Percentiles rank a stretch among this genome's conserved stretches.
Conservation (phyloP, 164 flowering plant species). For the Magnolia sinica region DNA sequence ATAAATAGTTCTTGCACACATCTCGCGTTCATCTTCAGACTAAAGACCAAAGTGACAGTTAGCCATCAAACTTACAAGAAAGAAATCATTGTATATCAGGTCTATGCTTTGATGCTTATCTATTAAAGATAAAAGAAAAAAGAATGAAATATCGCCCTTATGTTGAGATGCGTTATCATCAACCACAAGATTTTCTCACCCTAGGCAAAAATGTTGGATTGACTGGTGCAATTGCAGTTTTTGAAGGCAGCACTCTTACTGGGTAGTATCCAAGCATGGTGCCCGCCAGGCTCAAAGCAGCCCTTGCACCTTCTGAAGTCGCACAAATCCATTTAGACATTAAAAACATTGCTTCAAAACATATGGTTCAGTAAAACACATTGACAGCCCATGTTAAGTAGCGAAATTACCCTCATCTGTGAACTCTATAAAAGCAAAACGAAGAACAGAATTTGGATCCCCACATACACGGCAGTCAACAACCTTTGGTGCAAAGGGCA, state of each 20-base stretch:
- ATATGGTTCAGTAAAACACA: neutral
- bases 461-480: constrained; percentile 81
- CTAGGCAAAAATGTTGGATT: constrained; percentile 78
- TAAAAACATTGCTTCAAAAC: neutral
- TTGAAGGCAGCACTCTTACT: constrained; percentile 73
- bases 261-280: constrained; percentile 85
- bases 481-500: constrained; percentile 37
- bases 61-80: constrained; percentile 5
- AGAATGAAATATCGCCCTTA: neutral
- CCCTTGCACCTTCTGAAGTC: constrained; percentile 62
- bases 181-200: constrained; percentile 33
- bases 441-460: constrained; percentile 74
- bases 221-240: constrained; percentile 90
- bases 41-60: constrained; percentile 21
- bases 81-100: constrained; percentile 1
- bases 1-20: constrained; percentile 84
- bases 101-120: neutral
- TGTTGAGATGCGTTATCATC: neutral
- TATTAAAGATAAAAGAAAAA: no score
- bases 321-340: constrained; percentile 10
- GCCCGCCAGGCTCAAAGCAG: constrained; percentile 66
- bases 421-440: constrained; percentile 80
- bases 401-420: constrained; percentile 60
- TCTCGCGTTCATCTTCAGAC: constrained; percentile 84
- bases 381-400: neutral